Base-by-base conservation (phyloP, 1,284 basidiomycete genomes). In the Heterobasidion occidentale region DNA sequence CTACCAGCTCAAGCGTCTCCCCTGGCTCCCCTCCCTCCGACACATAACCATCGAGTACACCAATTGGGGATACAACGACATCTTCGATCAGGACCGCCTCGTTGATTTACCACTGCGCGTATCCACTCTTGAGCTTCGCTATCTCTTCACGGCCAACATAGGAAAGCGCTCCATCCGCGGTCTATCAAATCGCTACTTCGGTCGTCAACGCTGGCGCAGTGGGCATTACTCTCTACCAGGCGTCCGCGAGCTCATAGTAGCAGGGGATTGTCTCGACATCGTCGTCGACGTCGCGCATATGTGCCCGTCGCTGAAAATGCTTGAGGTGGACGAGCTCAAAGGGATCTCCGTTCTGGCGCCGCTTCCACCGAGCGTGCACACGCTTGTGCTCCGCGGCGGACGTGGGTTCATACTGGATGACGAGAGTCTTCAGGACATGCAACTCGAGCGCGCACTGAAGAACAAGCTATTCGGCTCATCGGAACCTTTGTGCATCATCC, bases 41-140 rank as follows among this genome's bases (percentile, higher is more conserved):
- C 57, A 47, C 46, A 9, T 63, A 50, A 56, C 57, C 8, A 52
- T 63, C n/a, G 55, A 58, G 44, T 75, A 72, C 63, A 59, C 59
- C 54, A 66, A 72, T 59, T 68, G 68, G 64, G 66, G 65, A 27
- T 71, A 67, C 63, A 67, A 67, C 54, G 67, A 71, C 61, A 52
- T 71, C n/a, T 70, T 72, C 62, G 65, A 68, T 36, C 66, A 69
- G 33, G 63, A 64, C 47, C 64, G 67, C 46, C 56, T 70, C 14
- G 38, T 63, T 6, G 55, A 64, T 19, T 63, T 74, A 44, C 73
- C 72, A 2, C 12, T 46, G 19, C 70, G 71, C 53, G 67, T 71
- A 35, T 67, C 61, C 17, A 59, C 65, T 50, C 64, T 73, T n/a
- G 64, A 68, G 38, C 52, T 73, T 44, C 56, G 58, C n/a, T 74